A percentile compares a stretch with the other conserved stretches of the same genome.
phyloP scores from a whole-genome alignment of 23 red algal species.

The Gracilaria gracilis region DNA sequence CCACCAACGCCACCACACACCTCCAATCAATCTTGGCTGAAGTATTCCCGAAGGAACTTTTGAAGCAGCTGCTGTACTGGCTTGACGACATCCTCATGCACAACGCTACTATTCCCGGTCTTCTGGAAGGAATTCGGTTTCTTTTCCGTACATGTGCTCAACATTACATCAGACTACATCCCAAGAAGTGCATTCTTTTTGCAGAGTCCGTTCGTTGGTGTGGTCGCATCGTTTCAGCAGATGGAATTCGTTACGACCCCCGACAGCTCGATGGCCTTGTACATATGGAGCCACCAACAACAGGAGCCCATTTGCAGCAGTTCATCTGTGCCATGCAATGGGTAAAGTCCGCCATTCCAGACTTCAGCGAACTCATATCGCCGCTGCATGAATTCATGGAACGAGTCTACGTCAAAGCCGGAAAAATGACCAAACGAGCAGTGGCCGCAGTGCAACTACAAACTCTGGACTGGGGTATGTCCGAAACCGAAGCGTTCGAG shows the following conservation, averaged over 20 bases:
- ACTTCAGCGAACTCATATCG: neutral
- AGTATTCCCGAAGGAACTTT: no score
- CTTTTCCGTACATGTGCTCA: neutral
- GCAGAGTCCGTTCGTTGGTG: no score
- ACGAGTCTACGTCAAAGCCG: neutral
- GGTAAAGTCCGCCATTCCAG: neutral
- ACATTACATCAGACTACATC: neutral
- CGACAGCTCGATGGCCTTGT: no score
- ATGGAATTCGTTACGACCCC: no score
- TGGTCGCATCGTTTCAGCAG: no score
- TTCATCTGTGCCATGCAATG: neutral
- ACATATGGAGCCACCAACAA: no score
- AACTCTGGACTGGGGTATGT: neutral
- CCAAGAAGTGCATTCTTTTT: neutral
- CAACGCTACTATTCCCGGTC: no score
- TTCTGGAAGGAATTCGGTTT: neutral
- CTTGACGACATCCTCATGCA: no score
- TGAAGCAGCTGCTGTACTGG: neutral
- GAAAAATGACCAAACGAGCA: constrained; percentile 11
- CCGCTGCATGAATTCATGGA: constrained; percentile 11
- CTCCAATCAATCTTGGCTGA: no score
- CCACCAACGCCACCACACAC: no score
- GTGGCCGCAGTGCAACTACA: neutral
- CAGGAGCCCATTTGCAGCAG: no score
- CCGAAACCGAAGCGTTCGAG: neutral